Evolutionary conservation across 2,329 filamentous ascomycete species (phyloP), one percentile per base, ranked within the genome.

Genomic region (Fusarium paranaense): DNA sequence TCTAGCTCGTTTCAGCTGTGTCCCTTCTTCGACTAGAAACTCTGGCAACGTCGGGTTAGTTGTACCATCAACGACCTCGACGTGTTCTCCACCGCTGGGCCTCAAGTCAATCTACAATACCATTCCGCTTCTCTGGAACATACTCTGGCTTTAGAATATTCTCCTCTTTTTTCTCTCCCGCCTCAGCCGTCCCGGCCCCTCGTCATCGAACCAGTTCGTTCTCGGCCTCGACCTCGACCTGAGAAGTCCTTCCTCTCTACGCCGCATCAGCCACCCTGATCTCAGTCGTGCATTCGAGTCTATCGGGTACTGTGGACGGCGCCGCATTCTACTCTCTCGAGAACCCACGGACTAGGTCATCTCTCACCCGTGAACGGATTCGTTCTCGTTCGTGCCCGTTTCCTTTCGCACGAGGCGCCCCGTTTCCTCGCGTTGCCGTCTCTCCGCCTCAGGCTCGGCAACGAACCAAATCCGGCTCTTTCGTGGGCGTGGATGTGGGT

Each of bases 391-490:
- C 18, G 47, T 60, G 33, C 42, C 62, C 30, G 35, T 52, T 62
- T 62, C 40, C 27, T 65, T 40, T 63, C 32, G 56, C 52, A 63
- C 58, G 60, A 66, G 50, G 52, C 38, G 33, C 60, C 66, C 47
- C 59, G 64, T 70, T 70, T 57, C 56, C 62, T 69, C 63, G 54
- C 57, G 56, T 64, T 68, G 63, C 57, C 72, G 62, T 64, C 67
- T 70, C 62, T 67, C 70, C 74, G 70, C 67, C 73, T 63, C 66
- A 74, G 59, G 35, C 64, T 71, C 58, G 64, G 47, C 64, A 74
- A 45, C 68, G 63, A 61, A 32, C 74, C 76, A 70, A 74, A 78
- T 78, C 76, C 76, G 76, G 76, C 67, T 69, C 61, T 62, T 35
- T 63, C 56, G 63, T 76, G 72, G 66, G 60, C 42, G 69, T 66